Evolutionary conservation across 306 rosid genomes (phyloP), one percentile per base, ranked within the genome.

Genomic region (Morella rubra): DNA sequence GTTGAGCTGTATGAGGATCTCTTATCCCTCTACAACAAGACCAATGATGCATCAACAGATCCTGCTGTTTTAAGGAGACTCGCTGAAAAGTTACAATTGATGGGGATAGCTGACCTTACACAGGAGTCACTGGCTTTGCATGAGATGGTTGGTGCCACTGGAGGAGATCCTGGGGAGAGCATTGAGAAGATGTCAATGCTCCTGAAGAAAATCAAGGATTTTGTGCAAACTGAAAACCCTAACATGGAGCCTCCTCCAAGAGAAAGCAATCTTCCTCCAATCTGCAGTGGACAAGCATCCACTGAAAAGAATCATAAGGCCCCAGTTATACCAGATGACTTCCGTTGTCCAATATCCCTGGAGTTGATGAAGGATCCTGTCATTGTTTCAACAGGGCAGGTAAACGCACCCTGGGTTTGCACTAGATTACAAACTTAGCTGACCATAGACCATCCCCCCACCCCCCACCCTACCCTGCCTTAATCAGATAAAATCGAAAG

Each of bases 301-400:
- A 79, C 73, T 60, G 94, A 90, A 14, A 88, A 71, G 76, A 86
- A 76, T 77, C 86, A 84, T 79, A 88, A 84, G 79, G 80, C 76
- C 22, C 86, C 89, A 67, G 81, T 82, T 68, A 81, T 92, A 69
- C 99, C 99, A 8, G 91, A 89, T 79, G 99, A 96, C 88, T 96
- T 96, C 79, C 91, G 93, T 56, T 96, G 99, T 86, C 99, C 99
- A 11, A 93, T 96, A 80, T 91, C 99, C 68, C 84, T 96, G 72
- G 99, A 96, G 82, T 85, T 96, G 81, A 96, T 96, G 98, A 49
- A 12, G 14, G 53, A 96, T 86, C 99, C 99, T 7, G 96, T 96
- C 77, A 96, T 96, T 84, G 98, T 96, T 79, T 96, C 99, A 67
- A 96, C 99, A 9, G 99, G 99, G 82, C 99, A 96, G 98, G 99